Conservation (phyloP, 306 rosid genomes). For the Begonia fuchsioides region DNA sequence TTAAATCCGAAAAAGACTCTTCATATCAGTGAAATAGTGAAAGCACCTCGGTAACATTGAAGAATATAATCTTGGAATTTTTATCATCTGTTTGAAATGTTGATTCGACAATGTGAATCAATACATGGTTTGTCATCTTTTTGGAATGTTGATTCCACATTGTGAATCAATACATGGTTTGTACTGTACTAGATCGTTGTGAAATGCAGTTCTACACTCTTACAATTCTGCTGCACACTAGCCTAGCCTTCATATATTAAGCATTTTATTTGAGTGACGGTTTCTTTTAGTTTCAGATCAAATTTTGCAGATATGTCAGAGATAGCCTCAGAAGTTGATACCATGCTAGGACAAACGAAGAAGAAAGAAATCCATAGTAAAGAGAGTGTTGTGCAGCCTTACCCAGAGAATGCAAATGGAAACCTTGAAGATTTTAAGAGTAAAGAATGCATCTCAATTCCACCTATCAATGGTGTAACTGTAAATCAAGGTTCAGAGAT, state of each 20-base stretch:
- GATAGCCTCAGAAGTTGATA: slow-evolving; percentile 69
- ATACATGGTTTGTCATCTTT: too few species aligned
- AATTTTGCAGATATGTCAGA: slow-evolving; percentile 51
- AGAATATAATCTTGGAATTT: too few species aligned
- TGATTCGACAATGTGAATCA: too few species aligned
- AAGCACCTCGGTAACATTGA: too few species aligned
- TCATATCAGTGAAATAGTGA: too few species aligned
- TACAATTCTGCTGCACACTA: neutral
- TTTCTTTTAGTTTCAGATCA: neutral
- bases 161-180: too few species aligned
- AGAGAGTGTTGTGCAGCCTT: slow-evolving; percentile 31
- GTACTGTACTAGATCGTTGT: too few species aligned
- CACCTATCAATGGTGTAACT: slow-evolving; percentile 50
- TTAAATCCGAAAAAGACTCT: too few species aligned
- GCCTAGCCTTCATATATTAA: too few species aligned
- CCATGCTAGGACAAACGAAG: slow-evolving; percentile 53
- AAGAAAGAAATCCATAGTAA: slow-evolving; percentile 56
- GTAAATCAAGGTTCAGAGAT: slow-evolving; percentile 31
- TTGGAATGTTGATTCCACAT: too few species aligned
- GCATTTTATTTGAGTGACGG: neutral
- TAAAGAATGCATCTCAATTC: slow-evolving; percentile 28
- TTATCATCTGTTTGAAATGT: too few species aligned
- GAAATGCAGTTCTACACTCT: neutral
- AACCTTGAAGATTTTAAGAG: slow-evolving; percentile 42
- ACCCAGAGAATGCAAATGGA: slow-evolving; percentile 33